Conservation (phyloP, 169 alveolate species). For the Eimeria zaria region DNA sequence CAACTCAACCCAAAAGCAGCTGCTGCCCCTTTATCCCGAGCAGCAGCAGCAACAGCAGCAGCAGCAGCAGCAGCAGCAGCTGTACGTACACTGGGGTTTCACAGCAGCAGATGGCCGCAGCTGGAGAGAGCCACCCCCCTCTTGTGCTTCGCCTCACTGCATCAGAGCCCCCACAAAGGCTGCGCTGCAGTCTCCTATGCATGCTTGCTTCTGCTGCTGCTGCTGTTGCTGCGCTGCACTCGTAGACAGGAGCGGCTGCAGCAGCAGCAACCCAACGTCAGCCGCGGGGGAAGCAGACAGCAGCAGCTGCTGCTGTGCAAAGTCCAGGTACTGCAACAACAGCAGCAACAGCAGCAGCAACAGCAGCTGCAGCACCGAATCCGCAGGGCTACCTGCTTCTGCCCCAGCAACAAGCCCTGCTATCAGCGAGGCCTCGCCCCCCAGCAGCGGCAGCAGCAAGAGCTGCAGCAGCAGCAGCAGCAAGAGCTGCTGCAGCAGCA, state of each 20-base stretch:
- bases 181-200: conserved; percentile 68
- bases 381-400: not conserved
- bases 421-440: not conserved
- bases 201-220: conserved; percentile 55
- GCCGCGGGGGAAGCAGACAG: not conserved
- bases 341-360: conserved; percentile 35
- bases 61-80: conserved; percentile 71
- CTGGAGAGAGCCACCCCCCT: conserved; percentile 60
- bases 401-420: not conserved
- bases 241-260: not conserved
- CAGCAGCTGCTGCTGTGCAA: conserved; percentile 1
- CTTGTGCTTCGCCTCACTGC: conserved; percentile 37
- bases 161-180: conserved; percentile 8
- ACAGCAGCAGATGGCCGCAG: conserved; percentile 63
- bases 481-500: conserved; percentile 3
- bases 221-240: conserved; percentile 37
- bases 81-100: conserved; percentile 65
- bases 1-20: not conserved
- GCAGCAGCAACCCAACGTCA: conserved; percentile 1
- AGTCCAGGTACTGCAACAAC: conserved; percentile 15
- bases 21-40: not conserved
- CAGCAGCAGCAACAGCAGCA: conserved; percentile 37
- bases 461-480: conserved; percentile 36
- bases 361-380: too few relatives aligned
- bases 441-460: conserved; percentile 45